Percentiles rank a stretch among this genome's conserved stretches.
Evolutionary conservation across 169 alveolate species (phyloP).

Genomic region (Plasmodium cynomolgi): DNA sequence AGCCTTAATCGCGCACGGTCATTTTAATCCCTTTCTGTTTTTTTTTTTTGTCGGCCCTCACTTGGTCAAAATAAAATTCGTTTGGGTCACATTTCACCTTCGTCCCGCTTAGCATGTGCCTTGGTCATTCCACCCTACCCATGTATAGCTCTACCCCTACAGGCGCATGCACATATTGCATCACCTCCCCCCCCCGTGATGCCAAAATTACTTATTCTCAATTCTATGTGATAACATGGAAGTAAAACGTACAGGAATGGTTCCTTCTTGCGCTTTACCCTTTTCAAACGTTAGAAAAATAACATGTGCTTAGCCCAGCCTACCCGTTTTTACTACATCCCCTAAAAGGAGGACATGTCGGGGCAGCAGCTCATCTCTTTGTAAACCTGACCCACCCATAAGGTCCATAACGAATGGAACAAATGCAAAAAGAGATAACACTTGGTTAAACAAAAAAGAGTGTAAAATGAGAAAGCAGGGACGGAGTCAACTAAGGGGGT

Average conservation of each 20-base stretch:
- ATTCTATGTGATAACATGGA: not conserved
- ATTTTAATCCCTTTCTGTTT: not conserved
- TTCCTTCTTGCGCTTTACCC: not conserved
- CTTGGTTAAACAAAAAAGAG: not conserved
- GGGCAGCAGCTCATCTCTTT: not conserved
- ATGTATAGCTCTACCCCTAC: not conserved
- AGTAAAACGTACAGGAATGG: not conserved
- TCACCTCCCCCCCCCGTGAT: not conserved
- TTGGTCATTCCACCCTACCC: not conserved
- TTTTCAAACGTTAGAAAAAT: not conserved
- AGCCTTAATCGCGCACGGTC: not conserved
- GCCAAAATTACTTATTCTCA: not conserved
- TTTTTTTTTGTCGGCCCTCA: not conserved
- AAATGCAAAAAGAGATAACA: not conserved
- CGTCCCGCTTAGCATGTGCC: not conserved
- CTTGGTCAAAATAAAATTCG: not conserved
- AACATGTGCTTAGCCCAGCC: not conserved
- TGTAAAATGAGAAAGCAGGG: not conserved
- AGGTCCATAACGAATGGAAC: not conserved
- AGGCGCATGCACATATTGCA: not conserved
- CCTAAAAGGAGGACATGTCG: not conserved
- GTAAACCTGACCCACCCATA: not conserved
- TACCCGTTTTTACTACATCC: not conserved
- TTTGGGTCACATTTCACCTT: not conserved
- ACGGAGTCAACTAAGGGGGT: not conserved